phyloP scores from a whole-genome alignment of 2,329 filamentous ascomycete species.

The Domatiomyces catenatus region DNA sequence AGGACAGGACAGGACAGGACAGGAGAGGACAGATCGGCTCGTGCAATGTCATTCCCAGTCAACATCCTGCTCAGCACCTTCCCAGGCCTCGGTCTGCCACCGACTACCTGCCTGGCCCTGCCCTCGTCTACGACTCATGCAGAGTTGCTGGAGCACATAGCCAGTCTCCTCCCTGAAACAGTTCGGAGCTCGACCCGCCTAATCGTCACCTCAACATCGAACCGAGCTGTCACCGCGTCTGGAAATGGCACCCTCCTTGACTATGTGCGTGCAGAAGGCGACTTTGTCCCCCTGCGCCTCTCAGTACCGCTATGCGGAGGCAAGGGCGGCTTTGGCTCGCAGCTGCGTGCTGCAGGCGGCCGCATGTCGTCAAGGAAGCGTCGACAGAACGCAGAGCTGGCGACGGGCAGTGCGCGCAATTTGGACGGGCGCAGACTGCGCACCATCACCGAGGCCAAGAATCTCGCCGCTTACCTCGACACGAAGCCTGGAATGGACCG shows the following conservation, averaged over 20 bases:
- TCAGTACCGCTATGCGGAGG: conserved; percentile 70
- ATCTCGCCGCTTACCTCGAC: conserved; percentile 81
- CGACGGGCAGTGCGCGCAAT: conserved; percentile 66
- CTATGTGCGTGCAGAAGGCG: not conserved
- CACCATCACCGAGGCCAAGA: conserved; percentile 90
- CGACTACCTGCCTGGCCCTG: conserved; percentile 67
- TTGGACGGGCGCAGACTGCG: conserved; percentile 78
- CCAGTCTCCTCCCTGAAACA: conserved; percentile 44
- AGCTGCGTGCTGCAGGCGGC: conserved; percentile 87
- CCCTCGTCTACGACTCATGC: conserved; percentile 48
- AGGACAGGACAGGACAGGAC: too few species aligned
- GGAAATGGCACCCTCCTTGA: conserved; percentile 22
- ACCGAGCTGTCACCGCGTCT: conserved; percentile 47
- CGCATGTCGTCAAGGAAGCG: conserved; percentile 94
- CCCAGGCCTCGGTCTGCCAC: conserved; percentile 62
- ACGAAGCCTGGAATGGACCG: conserved; percentile 96
- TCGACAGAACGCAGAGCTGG: conserved; percentile 48
- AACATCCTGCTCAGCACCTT: conserved; percentile 81
- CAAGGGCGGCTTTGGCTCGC: conserved; percentile 94
- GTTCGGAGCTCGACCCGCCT: conserved; percentile 37
- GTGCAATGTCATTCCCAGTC: conserved; percentile 26
- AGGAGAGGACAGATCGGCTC: too few species aligned
- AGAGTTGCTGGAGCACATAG: conserved; percentile 49
- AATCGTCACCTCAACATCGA: conserved; percentile 67
- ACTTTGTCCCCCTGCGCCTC: conserved; percentile 66